Evolutionary conservation across 2,329 filamentous ascomycete species (phyloP).

Genomic region (Diaporthe sp.): DNA sequence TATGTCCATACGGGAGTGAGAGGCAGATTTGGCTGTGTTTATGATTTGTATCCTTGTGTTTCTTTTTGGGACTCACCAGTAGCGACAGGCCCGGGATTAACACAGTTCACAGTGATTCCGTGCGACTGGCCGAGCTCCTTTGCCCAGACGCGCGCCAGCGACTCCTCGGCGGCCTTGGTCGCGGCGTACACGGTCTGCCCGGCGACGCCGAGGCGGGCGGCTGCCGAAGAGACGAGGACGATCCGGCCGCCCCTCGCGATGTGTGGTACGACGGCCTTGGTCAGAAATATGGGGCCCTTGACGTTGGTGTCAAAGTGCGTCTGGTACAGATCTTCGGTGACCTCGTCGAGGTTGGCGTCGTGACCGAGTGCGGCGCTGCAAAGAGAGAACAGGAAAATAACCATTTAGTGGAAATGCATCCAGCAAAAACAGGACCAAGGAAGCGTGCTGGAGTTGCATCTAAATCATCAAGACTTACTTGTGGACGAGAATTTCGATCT

Average conservation of each 20-base stretch:
- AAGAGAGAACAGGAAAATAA: background rate
- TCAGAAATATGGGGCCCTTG: background rate
- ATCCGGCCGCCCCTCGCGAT: background rate
- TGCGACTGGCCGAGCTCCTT: slow-evolving; percentile 67
- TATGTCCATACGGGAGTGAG: background rate
- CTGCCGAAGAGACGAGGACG: background rate
- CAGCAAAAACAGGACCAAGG: background rate
- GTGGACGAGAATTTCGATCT: background rate
- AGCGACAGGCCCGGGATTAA: slow-evolving; percentile 69
- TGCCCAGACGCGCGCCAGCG: slow-evolving; percentile 72
- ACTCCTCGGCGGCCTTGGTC: slow-evolving; percentile 71
- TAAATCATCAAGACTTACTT: background rate
- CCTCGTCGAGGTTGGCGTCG: slow-evolving; percentile 2
- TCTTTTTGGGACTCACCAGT: slow-evolving; percentile 47
- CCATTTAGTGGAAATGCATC: background rate
- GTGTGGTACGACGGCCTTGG: background rate
- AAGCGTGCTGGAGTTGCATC: fast-evolving
- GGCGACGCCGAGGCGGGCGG: background rate
- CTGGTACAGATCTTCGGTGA: background rate
- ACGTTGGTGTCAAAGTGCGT: slow-evolving; percentile 5
- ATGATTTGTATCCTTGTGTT: too few relatives aligned
- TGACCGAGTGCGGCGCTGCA: background rate
- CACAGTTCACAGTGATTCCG: slow-evolving; percentile 66
- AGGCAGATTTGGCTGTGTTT: background rate
- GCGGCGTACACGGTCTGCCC: slow-evolving; percentile 64